Conservation (phyloP, 345 rosid species). For the Eucalyptus erythrocorys region DNA sequence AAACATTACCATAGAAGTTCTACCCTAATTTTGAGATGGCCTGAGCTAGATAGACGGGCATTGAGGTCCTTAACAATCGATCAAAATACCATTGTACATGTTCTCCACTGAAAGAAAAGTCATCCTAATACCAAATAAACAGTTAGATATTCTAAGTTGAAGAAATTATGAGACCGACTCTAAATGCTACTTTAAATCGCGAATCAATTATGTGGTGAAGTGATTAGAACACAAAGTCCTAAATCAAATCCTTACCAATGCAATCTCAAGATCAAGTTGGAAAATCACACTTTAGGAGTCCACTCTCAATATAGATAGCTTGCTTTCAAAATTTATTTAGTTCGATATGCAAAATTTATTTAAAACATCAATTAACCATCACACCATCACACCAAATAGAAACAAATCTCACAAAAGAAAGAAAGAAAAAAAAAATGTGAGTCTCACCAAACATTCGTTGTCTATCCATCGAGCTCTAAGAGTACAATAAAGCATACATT, state of each 20-base stretch:
- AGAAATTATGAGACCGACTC: not conserved
- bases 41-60: not conserved
- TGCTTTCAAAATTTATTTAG: not conserved
- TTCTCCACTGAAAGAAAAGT: not conserved
- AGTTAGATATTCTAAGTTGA: not conserved
- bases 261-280: not conserved
- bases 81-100: not conserved
- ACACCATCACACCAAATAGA: not conserved
- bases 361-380: not conserved
- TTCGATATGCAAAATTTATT: accelerated
- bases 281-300: not conserved
- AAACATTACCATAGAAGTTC: not conserved
- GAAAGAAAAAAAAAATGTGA: accelerated
- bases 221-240: not conserved
- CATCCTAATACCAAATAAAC: not conserved
- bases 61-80: not conserved
- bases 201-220: not conserved
- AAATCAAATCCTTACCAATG: not conserved
- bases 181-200: not conserved
- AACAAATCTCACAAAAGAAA: not conserved
- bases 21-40: not conserved
- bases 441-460: not conserved
- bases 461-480: not conserved
- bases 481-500: not conserved
- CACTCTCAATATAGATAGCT: not conserved